phyloP scores from a whole-genome alignment of 164 flowering plant genomes.

The Magnolia sinica region DNA sequence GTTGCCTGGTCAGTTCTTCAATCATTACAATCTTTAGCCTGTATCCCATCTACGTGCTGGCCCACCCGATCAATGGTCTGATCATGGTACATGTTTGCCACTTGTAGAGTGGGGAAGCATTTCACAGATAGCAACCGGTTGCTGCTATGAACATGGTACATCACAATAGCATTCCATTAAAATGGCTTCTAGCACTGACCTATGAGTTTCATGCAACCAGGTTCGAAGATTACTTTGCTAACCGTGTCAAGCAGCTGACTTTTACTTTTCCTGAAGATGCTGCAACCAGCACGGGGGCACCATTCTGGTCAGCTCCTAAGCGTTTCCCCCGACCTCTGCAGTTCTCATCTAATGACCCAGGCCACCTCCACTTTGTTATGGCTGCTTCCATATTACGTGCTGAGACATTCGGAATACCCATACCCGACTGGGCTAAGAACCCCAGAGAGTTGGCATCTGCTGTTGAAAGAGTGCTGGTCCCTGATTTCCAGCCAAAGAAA shows the following conservation, averaged over 20 bases:
- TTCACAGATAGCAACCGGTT: too few relatives aligned
- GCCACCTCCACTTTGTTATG: conserved; percentile 61
- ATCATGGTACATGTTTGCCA: too few relatives aligned
- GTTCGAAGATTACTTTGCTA: conserved; percentile 77
- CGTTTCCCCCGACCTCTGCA: conserved; percentile 73
- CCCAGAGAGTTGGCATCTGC: conserved; percentile 54
- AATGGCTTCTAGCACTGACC: neutral
- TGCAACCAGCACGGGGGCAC: conserved; percentile 65
- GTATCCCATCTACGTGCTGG: too few relatives aligned
- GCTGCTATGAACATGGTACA: neutral
- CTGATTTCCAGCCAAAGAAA: conserved; percentile 71
- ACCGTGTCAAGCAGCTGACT: conserved; percentile 79
- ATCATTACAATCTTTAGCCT: too few relatives aligned
- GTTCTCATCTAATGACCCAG: conserved; percentile 50
- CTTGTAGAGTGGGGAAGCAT: too few relatives aligned
- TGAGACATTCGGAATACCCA: conserved; percentile 67
- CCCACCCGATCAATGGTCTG: too few relatives aligned
- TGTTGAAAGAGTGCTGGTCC: conserved; percentile 59
- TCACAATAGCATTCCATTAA: neutral
- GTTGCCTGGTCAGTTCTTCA: too few relatives aligned
- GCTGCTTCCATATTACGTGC: conserved; percentile 71
- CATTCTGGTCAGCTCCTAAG: conserved; percentile 92
- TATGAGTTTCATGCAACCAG: conserved; percentile 25
- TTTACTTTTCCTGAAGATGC: conserved; percentile 85
- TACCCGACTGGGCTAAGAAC: conserved; percentile 66